Base-by-base conservation (phyloP, 2,329 filamentous ascomycete species). In the Penicillium sp. region DNA sequence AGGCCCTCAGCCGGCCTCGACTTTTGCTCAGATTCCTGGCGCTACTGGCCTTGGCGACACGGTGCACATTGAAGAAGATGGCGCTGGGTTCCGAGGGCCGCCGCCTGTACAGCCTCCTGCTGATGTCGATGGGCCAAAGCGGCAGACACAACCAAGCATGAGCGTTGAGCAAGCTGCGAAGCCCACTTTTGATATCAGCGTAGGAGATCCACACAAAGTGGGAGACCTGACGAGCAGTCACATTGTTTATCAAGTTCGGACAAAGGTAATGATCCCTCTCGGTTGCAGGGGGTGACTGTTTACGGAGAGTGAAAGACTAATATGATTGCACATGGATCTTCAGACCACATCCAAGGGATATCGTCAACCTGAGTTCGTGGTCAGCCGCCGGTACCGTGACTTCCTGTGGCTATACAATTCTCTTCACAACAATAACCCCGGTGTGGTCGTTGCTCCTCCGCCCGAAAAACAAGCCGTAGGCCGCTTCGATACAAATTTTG, bases 351-450 rank as follows among this genome's bases (percentile, higher is more conserved):
- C 94, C 40, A 97, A 97, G 81, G 95, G 93, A 55, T 99, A 98
- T 78, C 91, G 91, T 73, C 90, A 94, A 71, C 84, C 91, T 55
- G 93, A 97, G 73, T 98, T 99, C 72, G 89, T 92, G 59, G 95
- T 99, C 68, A 96, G 93, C 72, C 86, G 95, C 70, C 87, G 95
- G 73, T 99, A 98, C 78, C 89, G 93, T 61, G 95, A 99, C 79
- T 99, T 99, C 76, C 82, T 99, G 56, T 99, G 95, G 95, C 87
- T 99, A 30, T 99, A 99, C 78, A 97, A 89, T 69, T 92, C 93
- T 33, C 83, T 99, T 62, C 95, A 98, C 75, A 89, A 88, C 63
- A 99, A 96, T 76, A 97, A 95, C 71, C 95, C 95, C 0, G 95
- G 95, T 59, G 89, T 97, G 40, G 93, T 99, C 33, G 92, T 99